Evolutionary conservation across 2,329 filamentous ascomycete species (phyloP).

Genomic region (Sporothrix phasma): DNA sequence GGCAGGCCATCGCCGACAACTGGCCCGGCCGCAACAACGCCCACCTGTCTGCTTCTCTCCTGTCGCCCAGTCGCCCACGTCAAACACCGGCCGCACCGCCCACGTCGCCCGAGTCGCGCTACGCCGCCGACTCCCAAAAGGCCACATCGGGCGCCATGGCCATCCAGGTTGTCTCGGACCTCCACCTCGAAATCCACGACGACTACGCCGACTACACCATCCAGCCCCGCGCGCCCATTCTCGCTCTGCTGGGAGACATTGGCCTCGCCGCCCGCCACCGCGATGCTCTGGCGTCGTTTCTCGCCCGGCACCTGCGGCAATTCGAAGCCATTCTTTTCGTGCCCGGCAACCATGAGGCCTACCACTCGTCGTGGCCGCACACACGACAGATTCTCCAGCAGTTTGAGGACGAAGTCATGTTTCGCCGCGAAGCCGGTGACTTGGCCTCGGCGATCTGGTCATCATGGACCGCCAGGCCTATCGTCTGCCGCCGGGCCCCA

Average conservation of each 20-base stretch:
- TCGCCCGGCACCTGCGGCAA: slow-evolving; percentile 36
- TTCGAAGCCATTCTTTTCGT: slow-evolving; percentile 44
- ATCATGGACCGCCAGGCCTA: slow-evolving; percentile 29
- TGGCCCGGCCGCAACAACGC: not conserved
- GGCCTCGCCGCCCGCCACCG: slow-evolving; percentile 34
- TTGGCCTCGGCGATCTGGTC: slow-evolving; percentile 30
- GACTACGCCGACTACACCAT: slow-evolving; percentile 43
- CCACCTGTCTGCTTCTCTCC: too few relatives aligned
- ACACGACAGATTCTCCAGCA: slow-evolving; percentile 23
- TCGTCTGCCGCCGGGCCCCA: slow-evolving; percentile 20
- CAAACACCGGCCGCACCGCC: not conserved
- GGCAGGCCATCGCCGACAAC: not conserved
- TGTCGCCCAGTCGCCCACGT: not conserved
- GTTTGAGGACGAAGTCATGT: slow-evolving; percentile 26
- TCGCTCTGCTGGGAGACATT: slow-evolving; percentile 49
- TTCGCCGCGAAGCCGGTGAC: not conserved
- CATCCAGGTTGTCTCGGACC: slow-evolving; percentile 45
- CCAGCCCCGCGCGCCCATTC: slow-evolving; percentile 35
- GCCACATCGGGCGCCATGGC: slow-evolving; percentile 17
- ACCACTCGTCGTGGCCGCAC: slow-evolving; percentile 30
- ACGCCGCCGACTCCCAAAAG: not conserved
- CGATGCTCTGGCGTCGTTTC: slow-evolving; percentile 35
- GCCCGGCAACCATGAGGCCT: slow-evolving; percentile 48
- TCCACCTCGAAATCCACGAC: slow-evolving; percentile 43
- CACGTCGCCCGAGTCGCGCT: not conserved